phyloP scores from a whole-genome alignment of 1,284 basidiomycete species.

The Ceratobasidium sp. region DNA sequence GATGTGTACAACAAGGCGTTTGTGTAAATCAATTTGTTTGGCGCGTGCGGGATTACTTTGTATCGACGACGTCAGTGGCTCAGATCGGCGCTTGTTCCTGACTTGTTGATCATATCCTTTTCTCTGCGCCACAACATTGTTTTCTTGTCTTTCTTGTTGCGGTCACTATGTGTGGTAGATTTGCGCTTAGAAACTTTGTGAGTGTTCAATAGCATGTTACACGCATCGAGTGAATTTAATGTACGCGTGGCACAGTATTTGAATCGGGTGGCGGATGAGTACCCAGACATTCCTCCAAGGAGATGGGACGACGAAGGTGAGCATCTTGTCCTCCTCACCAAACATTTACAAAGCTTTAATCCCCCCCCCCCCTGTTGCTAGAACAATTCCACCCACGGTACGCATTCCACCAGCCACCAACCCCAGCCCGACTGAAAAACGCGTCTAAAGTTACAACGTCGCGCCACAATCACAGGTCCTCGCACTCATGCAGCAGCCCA shows the following conservation, averaged over 20 bases:
- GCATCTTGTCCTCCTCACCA: neutral
- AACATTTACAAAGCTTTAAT: neutral
- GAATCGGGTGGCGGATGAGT: slow-evolving; percentile 31
- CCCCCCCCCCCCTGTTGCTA: neutral
- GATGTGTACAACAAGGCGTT: slow-evolving; percentile 75
- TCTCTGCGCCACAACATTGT: slow-evolving; percentile 3
- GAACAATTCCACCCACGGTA: slow-evolving; percentile 46
- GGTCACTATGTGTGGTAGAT: slow-evolving; percentile 29
- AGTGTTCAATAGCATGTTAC: neutral
- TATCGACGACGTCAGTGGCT: neutral
- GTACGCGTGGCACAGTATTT: slow-evolving; percentile 1
- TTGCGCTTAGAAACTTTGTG: slow-evolving; percentile 37
- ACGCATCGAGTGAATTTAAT: neutral
- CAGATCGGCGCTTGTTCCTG: slow-evolving; percentile 34
- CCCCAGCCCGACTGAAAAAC: neutral
- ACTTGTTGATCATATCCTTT: neutral
- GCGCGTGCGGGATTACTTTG: neutral
- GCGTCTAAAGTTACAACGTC: slow-evolving; percentile 49
- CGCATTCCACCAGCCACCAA: neutral
- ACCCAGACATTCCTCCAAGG: slow-evolving; percentile 33
- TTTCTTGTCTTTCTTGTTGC: neutral
- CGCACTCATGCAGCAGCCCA: slow-evolving; percentile 51
- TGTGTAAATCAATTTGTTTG: slow-evolving; percentile 47
- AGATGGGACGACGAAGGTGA: slow-evolving; percentile 40
- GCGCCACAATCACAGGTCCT: slow-evolving; percentile 49